Evolutionary conservation across 306 rosid genomes (phyloP).

Genomic region (Crotalaria pallida): DNA sequence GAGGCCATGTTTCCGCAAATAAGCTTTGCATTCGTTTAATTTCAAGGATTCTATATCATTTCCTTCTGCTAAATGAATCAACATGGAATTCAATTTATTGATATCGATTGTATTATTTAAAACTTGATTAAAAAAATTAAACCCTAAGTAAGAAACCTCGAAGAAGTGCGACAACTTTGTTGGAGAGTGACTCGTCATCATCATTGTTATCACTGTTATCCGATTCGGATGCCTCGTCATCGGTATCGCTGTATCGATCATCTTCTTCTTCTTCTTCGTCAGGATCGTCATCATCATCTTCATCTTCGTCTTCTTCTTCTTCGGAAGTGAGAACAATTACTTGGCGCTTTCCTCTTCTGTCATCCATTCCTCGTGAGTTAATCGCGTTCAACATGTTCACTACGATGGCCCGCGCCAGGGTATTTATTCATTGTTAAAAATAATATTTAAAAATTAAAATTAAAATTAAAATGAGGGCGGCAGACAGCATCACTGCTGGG

Average conservation of each 20-base stretch:
- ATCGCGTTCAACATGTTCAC: neutral
- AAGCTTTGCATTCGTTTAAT: conserved; percentile 61
- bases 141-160: conserved; percentile 36
- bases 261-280: neutral
- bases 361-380: conserved; percentile 24
- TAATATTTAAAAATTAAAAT: conserved; percentile 16
- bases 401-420: too few species aligned
- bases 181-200: conserved; percentile 38
- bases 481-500: neutral
- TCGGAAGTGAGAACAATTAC: conserved; percentile 36
- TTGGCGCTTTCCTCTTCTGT: conserved; percentile 23
- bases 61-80: conserved; percentile 29
- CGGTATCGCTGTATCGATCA: neutral
- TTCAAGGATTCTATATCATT: conserved; percentile 39
- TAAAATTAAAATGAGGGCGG: neutral
- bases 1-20: conserved; percentile 54
- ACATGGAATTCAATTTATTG: neutral
- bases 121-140: neutral
- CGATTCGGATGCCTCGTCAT: conserved; percentile 2
- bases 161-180: conserved; percentile 40
- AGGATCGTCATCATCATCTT: neutral
- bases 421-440: neutral
- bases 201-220: neutral
- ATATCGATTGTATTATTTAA: neutral
- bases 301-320: neutral